These are phyloP conservation scores for Hypholoma fasciculare DNA, from an alignment of 768 basidiomycete species.

Conservation along the genomic window DNA sequence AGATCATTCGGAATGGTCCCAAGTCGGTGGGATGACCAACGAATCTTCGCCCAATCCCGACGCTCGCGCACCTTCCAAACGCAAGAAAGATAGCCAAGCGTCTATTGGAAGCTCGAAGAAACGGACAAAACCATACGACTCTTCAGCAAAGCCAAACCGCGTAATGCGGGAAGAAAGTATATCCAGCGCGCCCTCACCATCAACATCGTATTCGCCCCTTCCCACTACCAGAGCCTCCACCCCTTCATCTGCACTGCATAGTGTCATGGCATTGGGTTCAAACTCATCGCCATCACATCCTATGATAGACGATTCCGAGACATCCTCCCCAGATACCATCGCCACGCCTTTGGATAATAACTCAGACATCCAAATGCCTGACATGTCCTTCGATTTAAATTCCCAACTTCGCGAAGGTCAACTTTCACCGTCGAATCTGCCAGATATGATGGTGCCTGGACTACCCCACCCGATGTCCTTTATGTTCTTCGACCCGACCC, in stretches of 20 bases:
- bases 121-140: conserved; percentile 73
- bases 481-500: conserved; percentile 60
- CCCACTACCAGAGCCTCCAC: conserved; percentile 48
- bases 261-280: conserved; percentile 11
- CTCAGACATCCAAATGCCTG: conserved; percentile 40
- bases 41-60: conserved; percentile 31
- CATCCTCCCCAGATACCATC: conserved; percentile 46
- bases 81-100: conserved; percentile 42
- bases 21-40: conserved; percentile 25
- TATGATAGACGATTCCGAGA: conserved; percentile 42
- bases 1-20: conserved; percentile 52
- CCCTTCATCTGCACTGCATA: conserved; percentile 36
- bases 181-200: conserved; percentile 48
- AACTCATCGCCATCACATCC: conserved; percentile 36
- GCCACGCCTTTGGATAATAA: conserved; percentile 43
- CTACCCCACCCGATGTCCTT: conserved; percentile 45
- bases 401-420: conserved; percentile 1
- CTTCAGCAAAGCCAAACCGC: conserved; percentile 42
- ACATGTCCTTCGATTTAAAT: conserved; percentile 21
- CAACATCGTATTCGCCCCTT: conserved; percentile 43
- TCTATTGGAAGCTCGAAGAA: conserved; percentile 39
- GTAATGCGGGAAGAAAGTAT: conserved; percentile 56
- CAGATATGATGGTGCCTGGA: conserved; percentile 20
- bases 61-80: conserved; percentile 44
- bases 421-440: conserved; percentile 6